Percentiles rank a stretch among this genome's conserved stretches.
phyloP scores from a whole-genome alignment of 345 rosid genomes.

The Hibiscus trionum region DNA sequence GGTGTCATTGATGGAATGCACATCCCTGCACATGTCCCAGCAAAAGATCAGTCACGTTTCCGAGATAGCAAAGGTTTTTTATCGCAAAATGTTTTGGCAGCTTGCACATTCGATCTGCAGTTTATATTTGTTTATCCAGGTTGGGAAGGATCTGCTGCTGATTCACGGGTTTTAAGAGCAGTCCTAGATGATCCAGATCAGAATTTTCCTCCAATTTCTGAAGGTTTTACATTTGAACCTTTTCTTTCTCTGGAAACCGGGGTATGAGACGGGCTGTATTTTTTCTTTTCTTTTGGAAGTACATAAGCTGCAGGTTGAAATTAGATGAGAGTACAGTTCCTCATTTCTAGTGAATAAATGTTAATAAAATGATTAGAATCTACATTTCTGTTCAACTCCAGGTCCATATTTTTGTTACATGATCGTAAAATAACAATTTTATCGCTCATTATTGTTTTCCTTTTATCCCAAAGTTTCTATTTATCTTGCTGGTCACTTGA shows the following conservation, averaged over 20 bases:
- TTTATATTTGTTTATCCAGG: constrained; percentile 72
- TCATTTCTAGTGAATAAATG: not conserved
- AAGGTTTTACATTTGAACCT: constrained; percentile 32
- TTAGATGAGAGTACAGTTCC: not conserved
- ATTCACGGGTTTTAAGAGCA: constrained; percentile 66
- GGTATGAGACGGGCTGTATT: not conserved
- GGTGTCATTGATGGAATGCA: constrained; percentile 71
- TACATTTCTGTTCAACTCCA: not conserved
- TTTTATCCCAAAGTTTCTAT: not conserved
- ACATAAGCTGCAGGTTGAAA: too few species aligned
- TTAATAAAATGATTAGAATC: not conserved
- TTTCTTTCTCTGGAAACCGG: not conserved
- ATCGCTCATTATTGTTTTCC: not conserved
- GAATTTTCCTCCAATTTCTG: constrained; percentile 64
- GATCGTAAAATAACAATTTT: not conserved
- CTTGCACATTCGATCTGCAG: constrained; percentile 69
- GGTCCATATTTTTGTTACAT: not conserved
- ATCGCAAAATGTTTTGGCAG: constrained; percentile 70
- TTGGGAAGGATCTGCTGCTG: constrained; percentile 78
- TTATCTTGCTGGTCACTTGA: not conserved
- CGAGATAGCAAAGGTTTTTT: constrained; percentile 57
- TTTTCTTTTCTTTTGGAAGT: too few species aligned
- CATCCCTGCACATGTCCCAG: constrained; percentile 66
- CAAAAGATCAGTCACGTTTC: constrained; percentile 70
- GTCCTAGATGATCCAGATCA: constrained; percentile 72